Evolutionary conservation across 169 alveolate species (phyloP).

Genomic region (Theileria luwenshuni): DNA sequence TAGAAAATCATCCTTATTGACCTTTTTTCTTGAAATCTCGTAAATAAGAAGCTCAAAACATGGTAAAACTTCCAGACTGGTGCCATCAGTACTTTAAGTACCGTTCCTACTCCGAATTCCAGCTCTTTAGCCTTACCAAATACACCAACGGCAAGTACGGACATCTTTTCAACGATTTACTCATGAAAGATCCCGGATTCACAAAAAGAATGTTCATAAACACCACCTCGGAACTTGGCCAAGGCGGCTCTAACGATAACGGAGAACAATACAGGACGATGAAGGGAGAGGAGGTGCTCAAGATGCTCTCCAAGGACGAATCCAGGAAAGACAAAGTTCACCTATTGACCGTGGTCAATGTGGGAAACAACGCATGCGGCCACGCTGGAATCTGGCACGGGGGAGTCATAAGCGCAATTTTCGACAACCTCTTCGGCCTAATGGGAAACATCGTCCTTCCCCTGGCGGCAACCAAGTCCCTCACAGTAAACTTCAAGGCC

Average conservation of each 20-base stretch:
- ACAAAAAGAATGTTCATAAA: slow-evolving; percentile 47
- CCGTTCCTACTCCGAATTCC: slow-evolving; percentile 34
- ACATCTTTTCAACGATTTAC: slow-evolving; percentile 56
- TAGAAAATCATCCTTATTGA: background rate
- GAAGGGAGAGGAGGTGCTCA: slow-evolving; percentile 23
- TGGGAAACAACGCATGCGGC: slow-evolving; percentile 65
- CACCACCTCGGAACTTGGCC: slow-evolving; percentile 14
- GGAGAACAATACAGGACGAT: slow-evolving; percentile 2
- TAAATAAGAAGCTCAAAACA: background rate
- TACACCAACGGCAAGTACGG: slow-evolving; percentile 58
- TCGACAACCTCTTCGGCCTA: slow-evolving; percentile 64
- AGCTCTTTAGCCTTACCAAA: slow-evolving; percentile 15
- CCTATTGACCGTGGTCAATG: slow-evolving; percentile 44
- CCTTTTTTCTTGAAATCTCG: background rate
- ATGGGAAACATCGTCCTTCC: slow-evolving; percentile 45
- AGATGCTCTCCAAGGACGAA: slow-evolving; percentile 20
- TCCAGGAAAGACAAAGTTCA: slow-evolving; percentile 38
- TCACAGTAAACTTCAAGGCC: slow-evolving; percentile 53
- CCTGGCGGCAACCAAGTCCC: slow-evolving; percentile 67
- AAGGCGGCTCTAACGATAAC: slow-evolving; percentile 14
- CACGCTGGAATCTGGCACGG: slow-evolving; percentile 73
- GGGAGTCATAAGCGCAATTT: slow-evolving; percentile 67
- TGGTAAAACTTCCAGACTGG: slow-evolving; percentile 36
- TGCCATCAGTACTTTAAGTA: slow-evolving; percentile 35
- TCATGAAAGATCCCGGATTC: slow-evolving; percentile 41